A percentile compares a stretch with the other conserved stretches of the same genome.
Conservation (phyloP, 2,329 filamentous ascomycete genomes). For the Paecilomyces variotii region DNA sequence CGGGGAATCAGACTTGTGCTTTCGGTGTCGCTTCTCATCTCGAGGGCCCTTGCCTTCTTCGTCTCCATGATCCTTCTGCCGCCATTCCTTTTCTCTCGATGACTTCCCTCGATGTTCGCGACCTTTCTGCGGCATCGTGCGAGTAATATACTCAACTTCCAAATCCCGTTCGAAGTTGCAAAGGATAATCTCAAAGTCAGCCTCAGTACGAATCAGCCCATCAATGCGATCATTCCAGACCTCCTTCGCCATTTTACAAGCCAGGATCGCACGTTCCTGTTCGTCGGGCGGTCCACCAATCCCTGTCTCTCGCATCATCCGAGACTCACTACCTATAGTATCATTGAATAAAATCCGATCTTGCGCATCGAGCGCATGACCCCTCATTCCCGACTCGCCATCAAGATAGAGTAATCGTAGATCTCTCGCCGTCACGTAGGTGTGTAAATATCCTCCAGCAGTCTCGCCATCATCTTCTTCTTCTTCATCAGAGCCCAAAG, state of each 20-base stretch:
- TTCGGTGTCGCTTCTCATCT: neutral
- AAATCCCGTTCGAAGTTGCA: conserved; percentile 49
- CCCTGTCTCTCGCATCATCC: neutral
- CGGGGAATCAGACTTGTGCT: conserved; percentile 1
- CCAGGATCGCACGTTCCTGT: conserved; percentile 40
- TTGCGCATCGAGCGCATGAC: conserved; percentile 54
- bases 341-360: conserved; percentile 49
- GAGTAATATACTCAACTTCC: conserved; percentile 21
- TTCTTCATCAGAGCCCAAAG: neutral
- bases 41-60: neutral
- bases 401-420: conserved; percentile 61
- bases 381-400: conserved; percentile 59
- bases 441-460: conserved; percentile 53
- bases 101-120: neutral
- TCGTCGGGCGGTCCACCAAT: conserved; percentile 35
- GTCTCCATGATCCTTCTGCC: neutral
- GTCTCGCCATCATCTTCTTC: conserved; percentile 2
- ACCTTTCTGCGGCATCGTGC: conserved; percentile 3
- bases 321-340: neutral
- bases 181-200: conserved; percentile 61
- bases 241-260: conserved; percentile 46
- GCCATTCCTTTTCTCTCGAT: no score
- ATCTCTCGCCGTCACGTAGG: conserved; percentile 49
- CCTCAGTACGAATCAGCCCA: conserved; percentile 58
- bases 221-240: conserved; percentile 47